Conservation (phyloP, 78 protist species). For the Dictyostelium purpureum region DNA sequence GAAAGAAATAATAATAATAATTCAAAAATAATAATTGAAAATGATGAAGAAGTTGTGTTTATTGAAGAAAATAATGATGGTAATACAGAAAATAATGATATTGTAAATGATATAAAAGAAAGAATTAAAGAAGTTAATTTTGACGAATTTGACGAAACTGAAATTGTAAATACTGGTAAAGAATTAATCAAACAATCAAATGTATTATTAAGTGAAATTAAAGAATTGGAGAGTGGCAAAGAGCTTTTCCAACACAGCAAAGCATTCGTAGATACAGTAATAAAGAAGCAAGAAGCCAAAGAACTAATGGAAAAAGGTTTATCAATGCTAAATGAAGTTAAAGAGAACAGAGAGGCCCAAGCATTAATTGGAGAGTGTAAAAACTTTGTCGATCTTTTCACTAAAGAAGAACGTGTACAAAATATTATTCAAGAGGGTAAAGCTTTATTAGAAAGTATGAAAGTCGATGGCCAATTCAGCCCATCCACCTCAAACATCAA, state of each 20-base stretch:
- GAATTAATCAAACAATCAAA: conserved; percentile 60
- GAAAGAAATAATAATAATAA: no score
- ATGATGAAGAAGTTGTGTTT: no score
- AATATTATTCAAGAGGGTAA: conserved; percentile 27
- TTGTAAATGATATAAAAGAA: not conserved
- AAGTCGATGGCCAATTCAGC: not conserved
- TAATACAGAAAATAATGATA: not conserved
- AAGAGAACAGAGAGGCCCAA: conserved; percentile 31
- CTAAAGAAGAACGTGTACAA: conserved; percentile 51
- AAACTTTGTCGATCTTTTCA: not conserved
- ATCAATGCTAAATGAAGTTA: conserved; percentile 17
- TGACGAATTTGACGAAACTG: conserved; percentile 23
- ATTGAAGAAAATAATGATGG: not conserved
- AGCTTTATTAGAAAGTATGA: conserved; percentile 6
- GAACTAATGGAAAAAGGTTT: conserved; percentile 69
- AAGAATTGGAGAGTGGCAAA: conserved; percentile 66
- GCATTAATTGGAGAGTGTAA: conserved; percentile 19
- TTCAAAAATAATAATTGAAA: no score
- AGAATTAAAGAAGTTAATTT: conserved; percentile 1
- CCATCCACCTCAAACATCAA: not conserved
- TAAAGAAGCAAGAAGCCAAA: conserved; percentile 60
- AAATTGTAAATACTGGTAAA: conserved; percentile 32
- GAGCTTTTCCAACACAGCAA: conserved; percentile 33
- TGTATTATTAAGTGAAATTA: conserved; percentile 16
- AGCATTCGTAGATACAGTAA: conserved; percentile 37